Base-by-base conservation (phyloP, 768 basidiomycete genomes). In the Mrakia hoshinonis region DNA sequence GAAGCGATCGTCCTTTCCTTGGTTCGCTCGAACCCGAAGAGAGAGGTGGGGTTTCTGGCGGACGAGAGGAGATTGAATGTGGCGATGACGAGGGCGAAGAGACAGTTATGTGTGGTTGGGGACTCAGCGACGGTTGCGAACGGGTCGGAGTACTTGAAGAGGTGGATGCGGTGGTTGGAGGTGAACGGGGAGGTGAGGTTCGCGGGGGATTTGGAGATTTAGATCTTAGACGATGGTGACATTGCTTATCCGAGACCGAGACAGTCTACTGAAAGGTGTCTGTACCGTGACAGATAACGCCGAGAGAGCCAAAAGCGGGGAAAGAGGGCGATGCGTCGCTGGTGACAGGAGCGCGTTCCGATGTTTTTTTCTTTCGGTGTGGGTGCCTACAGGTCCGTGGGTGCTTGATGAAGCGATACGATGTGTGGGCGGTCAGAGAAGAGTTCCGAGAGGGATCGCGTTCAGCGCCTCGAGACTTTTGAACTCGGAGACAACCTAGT, bases 11-110 rank as follows among this genome's bases (percentile, higher is more conserved):
- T 98, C 29, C 90, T 99, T 67, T 91, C 87, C 74, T 85, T 99
- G 4, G 96, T 98, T 1, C 84, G 96, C 31, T 94, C 92, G 75
- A 99, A 98, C 76, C 87, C 89, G 67, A 87, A 85, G 80, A 84
- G 92, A 47, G 90, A 95, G 75, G 91, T 98, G 1, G 95, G 95
- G 0, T 99, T 99, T 79, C 79, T 99, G 76, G 91, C 89, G 77
- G 96, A 99, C 77, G 89, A 91, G 75, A 83, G 96, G 60, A 82
- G 96, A 47, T 81, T 99, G 76, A 99, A 99, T 68, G 69, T 83
- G 2, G 80, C 80, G 2, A 81, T 83, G 93, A 97, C 93, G 4
- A 83, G 93, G 69, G 91, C 93, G 6, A 88, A 87, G 76, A 83
- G 93, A 51, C 92, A 94, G 76, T 82, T 96, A 62, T 95, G 92